Evolutionary conservation across 1,284 basidiomycete species (phyloP).

Genomic region (Microstroma glucosiphilum): DNA sequence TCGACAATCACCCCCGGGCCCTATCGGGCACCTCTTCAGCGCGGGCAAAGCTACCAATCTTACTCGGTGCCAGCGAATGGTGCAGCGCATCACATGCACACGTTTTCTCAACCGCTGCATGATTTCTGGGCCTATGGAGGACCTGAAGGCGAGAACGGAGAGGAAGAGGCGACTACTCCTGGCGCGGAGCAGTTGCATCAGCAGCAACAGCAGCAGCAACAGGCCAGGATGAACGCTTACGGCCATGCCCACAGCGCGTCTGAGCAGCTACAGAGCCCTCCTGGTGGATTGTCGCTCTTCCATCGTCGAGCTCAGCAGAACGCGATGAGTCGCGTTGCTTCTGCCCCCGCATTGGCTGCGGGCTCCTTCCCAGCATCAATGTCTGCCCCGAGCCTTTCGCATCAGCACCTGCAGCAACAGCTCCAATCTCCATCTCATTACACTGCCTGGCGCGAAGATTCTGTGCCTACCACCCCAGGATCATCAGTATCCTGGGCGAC

Average conservation of each 20-base stretch:
- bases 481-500: slow-evolving; percentile 5
- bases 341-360: not conserved
- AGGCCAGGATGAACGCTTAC: not conserved
- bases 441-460: not conserved
- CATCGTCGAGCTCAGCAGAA: slow-evolving; percentile 6
- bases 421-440: not conserved
- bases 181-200: not conserved
- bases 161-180: too few species aligned
- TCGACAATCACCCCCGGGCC: not conserved
- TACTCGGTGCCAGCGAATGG: too few species aligned
- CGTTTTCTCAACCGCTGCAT: not conserved
- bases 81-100: not conserved
- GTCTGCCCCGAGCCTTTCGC: not conserved
- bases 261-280: not conserved
- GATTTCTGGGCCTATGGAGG: not conserved
- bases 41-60: not conserved
- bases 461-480: slow-evolving; percentile 3
- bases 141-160: too few species aligned
- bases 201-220: not conserved
- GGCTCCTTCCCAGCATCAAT: not conserved
- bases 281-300: slow-evolving; percentile 2
- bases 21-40: not conserved
- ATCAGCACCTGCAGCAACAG: not conserved
- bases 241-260: not conserved
- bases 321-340: slow-evolving; percentile 1